Percentiles rank a stretch among this genome's conserved stretches.
phyloP scores from a whole-genome alignment of 352 stramenopile species.

The Phytophthora ramorum region DNA sequence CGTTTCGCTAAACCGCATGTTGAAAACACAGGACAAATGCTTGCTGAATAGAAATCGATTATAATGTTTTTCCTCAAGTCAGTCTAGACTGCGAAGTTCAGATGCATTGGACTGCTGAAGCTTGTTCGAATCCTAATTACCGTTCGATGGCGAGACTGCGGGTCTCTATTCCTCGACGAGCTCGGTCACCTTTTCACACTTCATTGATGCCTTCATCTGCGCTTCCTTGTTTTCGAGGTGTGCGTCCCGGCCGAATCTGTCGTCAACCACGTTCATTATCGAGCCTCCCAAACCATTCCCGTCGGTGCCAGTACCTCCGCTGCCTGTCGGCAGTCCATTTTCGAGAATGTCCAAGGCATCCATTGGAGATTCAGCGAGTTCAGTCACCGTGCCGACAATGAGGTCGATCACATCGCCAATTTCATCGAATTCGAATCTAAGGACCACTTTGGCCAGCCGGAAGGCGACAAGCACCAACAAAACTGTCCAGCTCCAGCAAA shows the following conservation, averaged over 20 bases:
- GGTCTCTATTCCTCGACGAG: neutral
- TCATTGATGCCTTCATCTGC: slow-evolving; percentile 3
- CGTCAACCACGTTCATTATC: neutral
- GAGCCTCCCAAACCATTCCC: neutral
- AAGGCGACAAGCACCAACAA: neutral
- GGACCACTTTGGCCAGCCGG: slow-evolving; percentile 1
- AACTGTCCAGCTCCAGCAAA: neutral
- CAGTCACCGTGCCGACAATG: neutral
- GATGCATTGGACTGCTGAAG: no score
- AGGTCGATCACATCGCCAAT: slow-evolving; percentile 2
- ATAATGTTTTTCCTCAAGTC: no score
- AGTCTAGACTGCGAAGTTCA: no score
- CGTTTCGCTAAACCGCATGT: no score
- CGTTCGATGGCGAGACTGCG: no score
- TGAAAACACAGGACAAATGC: no score
- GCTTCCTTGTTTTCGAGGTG: slow-evolving; percentile 14
- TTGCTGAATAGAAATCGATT: no score
- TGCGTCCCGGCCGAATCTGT: neutral
- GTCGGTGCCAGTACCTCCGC: neutral
- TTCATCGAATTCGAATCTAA: neutral
- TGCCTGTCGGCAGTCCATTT: slow-evolving; percentile 7
- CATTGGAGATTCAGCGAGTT: neutral
- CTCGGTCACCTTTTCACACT: slow-evolving; percentile 11
- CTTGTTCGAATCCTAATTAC: no score
- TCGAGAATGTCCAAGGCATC: slow-evolving; percentile 7